Evolutionary conservation across 2,329 filamentous ascomycete genomes (phyloP), one percentile per base, ranked within the genome.

Genomic region (Coniochaeta sp.): DNA sequence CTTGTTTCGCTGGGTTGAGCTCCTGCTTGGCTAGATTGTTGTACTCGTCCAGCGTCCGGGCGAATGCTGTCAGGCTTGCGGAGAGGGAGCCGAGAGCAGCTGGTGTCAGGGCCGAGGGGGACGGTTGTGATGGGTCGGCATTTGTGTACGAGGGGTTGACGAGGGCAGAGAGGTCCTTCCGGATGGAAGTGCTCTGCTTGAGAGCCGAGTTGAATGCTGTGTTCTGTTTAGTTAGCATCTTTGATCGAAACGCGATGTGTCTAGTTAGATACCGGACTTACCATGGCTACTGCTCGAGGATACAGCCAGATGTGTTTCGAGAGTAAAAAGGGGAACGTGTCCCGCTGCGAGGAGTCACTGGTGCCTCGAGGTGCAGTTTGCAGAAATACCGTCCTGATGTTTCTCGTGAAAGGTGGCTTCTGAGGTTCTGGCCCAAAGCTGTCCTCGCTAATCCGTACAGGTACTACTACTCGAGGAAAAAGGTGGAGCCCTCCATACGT

Each of bases 41-140:
- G 79, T 99, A 99, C 71, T 97, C 93, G 76, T 97, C 93, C 65
- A 99, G 82, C 0, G 91, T 96, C 63, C 95, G 91, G 55, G 89
- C 85, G 73, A 99, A 92, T 62, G 92, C 86, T 0, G 77, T 76
- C 9, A 79, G 67, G 8, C 89, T 89, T 36, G 88, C 89, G 5
- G 88, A 88, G 67, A 92, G 83, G 70, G 90, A 85, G 69, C 89
- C 88, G 72, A 81, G 65, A 57, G 70, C 65, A 55, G 75, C 76
- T n/a, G 76, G 77, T 71, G 88, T 87, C 22, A 89, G 79, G 36
- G 84, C 83, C 65, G 58, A 24, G 47, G 47, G 47, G 24, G 47
- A 52, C 7, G 47, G 26, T 47, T 47, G 43, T 31, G 47, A 26
- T 78, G 63, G 36, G 1, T 62, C 22, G 47, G 65, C 62, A 19